Evolutionary conservation across 2,329 filamentous ascomycete genomes (phyloP).

Genomic region (Aurifilum marmelostoma): DNA sequence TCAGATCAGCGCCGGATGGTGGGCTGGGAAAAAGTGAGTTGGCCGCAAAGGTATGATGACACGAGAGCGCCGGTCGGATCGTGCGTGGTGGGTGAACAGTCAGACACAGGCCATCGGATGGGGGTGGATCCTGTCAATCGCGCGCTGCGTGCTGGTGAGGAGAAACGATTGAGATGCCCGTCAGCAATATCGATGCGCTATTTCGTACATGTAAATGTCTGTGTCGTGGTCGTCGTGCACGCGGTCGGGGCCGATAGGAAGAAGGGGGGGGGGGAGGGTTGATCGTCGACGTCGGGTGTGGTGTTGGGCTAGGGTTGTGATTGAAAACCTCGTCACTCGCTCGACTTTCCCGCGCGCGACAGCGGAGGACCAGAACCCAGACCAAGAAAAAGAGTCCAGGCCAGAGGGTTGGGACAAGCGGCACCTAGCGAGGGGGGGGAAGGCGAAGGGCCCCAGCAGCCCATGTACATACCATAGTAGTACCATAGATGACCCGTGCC

Average conservation of each 20-base stretch:
- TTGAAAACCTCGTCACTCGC: slow-evolving; percentile 11
- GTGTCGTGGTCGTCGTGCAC: neutral
- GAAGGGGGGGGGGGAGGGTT: neutral
- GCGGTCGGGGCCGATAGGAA: neutral
- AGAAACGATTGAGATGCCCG: neutral
- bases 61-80: slow-evolving; percentile 4
- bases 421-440: neutral
- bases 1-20: neutral
- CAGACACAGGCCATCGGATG: slow-evolving; percentile 1
- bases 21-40: neutral
- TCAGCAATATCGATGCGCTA: neutral
- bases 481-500: neutral
- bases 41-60: neutral
- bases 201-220: neutral
- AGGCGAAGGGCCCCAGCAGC: neutral
- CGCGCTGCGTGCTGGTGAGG: neutral
- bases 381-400: neutral
- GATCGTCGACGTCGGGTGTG: slow-evolving; percentile 7
- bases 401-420: slow-evolving; percentile 1
- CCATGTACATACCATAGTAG: neutral
- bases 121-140: neutral
- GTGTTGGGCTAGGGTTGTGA: slow-evolving; percentile 2
- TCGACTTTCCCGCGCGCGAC: slow-evolving; percentile 6
- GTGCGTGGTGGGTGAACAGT: slow-evolving; percentile 3
- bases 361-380: slow-evolving; percentile 5